phyloP scores from a whole-genome alignment of 805 yeast genomes.

The Wickerhamiella lipophila region DNA sequence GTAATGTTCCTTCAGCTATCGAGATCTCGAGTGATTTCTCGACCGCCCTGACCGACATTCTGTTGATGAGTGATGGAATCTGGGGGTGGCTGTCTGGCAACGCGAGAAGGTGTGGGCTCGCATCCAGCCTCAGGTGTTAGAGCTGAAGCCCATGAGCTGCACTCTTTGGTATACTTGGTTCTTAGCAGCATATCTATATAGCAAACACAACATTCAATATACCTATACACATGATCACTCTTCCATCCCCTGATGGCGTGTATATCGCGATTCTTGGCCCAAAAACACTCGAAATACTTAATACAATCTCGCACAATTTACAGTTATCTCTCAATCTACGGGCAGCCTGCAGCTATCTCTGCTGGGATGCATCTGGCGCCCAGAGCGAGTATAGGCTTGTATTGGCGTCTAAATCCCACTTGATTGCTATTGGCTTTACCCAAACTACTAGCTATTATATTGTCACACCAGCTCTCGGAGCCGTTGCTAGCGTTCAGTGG shows the following conservation, averaged over 20 bases:
- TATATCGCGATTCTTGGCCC: background rate
- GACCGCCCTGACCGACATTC: conserved; percentile 13
- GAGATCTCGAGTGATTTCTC: conserved; percentile 20
- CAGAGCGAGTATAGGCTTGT: background rate
- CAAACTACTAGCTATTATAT: background rate
- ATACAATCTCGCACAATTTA: background rate
- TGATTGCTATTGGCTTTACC: background rate
- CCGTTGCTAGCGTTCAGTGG: background rate
- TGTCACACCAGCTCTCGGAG: background rate
- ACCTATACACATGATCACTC: too few relatives aligned
- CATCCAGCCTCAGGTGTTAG: too few relatives aligned
- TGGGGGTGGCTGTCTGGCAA: background rate
- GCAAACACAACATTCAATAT: background rate
- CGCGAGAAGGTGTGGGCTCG: too few relatives aligned
- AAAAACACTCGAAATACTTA: background rate
- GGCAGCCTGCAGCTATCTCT: background rate
- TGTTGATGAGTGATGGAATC: background rate
- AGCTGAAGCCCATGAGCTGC: too few relatives aligned
- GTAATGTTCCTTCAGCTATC: conserved; percentile 13
- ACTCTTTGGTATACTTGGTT: too few relatives aligned
- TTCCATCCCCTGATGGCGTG: background rate
- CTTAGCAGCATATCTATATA: too few relatives aligned
- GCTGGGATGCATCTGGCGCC: background rate
- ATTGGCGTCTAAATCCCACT: background rate
- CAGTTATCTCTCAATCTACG: background rate